These are phyloP conservation scores for Cystobasidium onofrii DNA, from an alignment of 768 basidiomycete genomes.

Conservation along the genomic window DNA sequence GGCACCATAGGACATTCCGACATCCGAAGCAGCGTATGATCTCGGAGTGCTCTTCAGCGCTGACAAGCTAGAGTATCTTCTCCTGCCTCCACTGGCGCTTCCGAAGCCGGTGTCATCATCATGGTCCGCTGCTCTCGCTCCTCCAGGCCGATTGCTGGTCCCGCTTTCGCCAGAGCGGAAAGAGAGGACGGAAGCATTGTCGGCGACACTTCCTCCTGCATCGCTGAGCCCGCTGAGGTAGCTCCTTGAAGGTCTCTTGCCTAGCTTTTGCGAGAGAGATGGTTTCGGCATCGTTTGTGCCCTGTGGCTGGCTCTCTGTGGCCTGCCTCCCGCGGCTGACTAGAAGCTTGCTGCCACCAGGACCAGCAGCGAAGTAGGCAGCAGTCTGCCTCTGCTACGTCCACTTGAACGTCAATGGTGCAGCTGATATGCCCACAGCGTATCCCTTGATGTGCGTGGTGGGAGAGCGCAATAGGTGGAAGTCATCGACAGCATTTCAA, in stretches of 20 bases:
- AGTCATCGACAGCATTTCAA: too few species aligned
- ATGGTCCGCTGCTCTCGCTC: too few species aligned
- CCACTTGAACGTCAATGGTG: too few species aligned
- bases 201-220: not conserved
- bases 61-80: not conserved
- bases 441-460: too few species aligned
- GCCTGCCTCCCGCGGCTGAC: not conserved
- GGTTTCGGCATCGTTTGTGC: not conserved
- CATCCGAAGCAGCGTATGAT: constrained; percentile 20
- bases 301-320: not conserved
- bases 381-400: too few species aligned
- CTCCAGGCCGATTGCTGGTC: not conserved
- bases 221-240: constrained; percentile 23
- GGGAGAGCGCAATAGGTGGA: too few species aligned
- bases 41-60: not conserved
- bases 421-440: too few species aligned
- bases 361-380: not conserved
- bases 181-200: not conserved
- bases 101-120: not conserved
- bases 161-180: constrained; percentile 1
- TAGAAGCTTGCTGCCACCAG: not conserved
- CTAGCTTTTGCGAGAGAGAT: constrained; percentile 15
- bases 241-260: constrained; percentile 24
- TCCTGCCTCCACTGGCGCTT: not conserved
- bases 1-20: not conserved